These are phyloP conservation scores for Volvariella volvacea DNA, from an alignment of 1,284 basidiomycete genomes.

Conservation along the genomic window DNA sequence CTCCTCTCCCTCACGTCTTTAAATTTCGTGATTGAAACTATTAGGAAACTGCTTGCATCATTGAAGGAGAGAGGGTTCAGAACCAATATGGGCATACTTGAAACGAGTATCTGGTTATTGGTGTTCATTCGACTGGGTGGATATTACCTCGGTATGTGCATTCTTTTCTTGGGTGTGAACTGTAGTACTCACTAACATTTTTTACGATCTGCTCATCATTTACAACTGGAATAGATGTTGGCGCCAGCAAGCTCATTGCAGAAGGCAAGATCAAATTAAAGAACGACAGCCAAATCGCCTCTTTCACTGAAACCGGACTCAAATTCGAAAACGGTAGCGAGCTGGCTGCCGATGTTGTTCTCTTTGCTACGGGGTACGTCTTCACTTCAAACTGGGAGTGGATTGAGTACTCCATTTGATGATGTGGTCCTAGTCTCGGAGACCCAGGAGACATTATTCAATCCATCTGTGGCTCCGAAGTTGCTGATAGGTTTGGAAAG, in stretches of 20 bases:
- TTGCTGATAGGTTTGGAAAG: conserved; percentile 35
- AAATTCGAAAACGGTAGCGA: conserved; percentile 61
- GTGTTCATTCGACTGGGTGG: conserved; percentile 20
- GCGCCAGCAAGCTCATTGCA: conserved; percentile 56
- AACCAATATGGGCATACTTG: conserved; percentile 46
- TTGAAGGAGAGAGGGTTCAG: conserved; percentile 57
- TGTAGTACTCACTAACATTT: no score
- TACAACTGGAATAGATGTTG: conserved; percentile 36
- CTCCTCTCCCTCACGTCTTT: neutral
- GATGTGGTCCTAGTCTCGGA: conserved; percentile 26
- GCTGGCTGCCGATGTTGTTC: conserved; percentile 59
- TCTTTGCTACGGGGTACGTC: conserved; percentile 61
- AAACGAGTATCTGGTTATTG: conserved; percentile 33
- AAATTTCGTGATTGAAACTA: neutral
- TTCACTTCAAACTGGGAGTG: neutral
- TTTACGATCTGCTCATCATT: neutral
- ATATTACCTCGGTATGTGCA: conserved; percentile 13
- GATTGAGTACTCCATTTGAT: neutral
- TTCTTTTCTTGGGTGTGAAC: no score
- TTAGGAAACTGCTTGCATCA: conserved; percentile 48
- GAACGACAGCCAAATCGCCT: conserved; percentile 47
- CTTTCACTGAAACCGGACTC: conserved; percentile 48
- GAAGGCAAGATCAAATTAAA: conserved; percentile 74
- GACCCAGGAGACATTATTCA: conserved; percentile 31
- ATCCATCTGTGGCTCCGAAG: conserved; percentile 27